These are phyloP conservation scores for Ustilago crameri DNA, from an alignment of 1,284 basidiomycete genomes.

Conservation along the genomic window DNA sequence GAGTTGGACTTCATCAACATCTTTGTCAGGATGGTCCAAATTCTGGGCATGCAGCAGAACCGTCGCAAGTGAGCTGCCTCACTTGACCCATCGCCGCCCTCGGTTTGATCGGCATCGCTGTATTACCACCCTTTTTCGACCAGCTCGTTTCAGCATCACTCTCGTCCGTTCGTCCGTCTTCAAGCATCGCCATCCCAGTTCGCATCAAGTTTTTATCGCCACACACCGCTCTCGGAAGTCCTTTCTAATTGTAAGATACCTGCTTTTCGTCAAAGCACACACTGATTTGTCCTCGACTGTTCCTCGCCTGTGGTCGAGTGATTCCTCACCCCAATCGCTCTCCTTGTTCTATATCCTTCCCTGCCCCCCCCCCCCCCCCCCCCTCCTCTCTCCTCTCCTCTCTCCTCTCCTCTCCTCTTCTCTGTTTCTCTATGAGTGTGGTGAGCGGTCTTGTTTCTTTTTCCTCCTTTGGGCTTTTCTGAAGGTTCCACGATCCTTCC, in stretches of 20 bases:
- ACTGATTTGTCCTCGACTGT: background rate
- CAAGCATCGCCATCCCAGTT: constrained; percentile 24
- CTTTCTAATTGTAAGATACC: constrained; percentile 37
- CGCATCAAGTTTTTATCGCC: background rate
- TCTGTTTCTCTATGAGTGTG: too few species aligned
- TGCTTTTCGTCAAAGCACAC: constrained; percentile 14
- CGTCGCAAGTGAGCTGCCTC: constrained; percentile 52
- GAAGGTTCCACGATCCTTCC: too few species aligned
- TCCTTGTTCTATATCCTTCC: too few species aligned
- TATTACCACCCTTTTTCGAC: constrained; percentile 21
- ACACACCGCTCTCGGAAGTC: constrained; percentile 18
- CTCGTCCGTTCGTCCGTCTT: background rate
- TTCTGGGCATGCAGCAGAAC: constrained; percentile 74
- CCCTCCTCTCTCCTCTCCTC: background rate
- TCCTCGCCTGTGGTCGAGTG: constrained; percentile 34
- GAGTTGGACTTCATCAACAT: constrained; percentile 85
- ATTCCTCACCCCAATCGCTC: too few species aligned
- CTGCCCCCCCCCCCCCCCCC: too few species aligned
- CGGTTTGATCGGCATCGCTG: constrained; percentile 6
- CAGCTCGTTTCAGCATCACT: background rate
- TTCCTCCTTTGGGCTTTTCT: too few species aligned
- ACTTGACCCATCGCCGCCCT: background rate
- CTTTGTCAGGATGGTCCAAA: constrained; percentile 80
- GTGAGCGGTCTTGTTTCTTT: too few species aligned
- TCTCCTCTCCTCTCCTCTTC: background rate